phyloP scores from a whole-genome alignment of 805 yeast species.

The Pichia sporocuriosa region DNA sequence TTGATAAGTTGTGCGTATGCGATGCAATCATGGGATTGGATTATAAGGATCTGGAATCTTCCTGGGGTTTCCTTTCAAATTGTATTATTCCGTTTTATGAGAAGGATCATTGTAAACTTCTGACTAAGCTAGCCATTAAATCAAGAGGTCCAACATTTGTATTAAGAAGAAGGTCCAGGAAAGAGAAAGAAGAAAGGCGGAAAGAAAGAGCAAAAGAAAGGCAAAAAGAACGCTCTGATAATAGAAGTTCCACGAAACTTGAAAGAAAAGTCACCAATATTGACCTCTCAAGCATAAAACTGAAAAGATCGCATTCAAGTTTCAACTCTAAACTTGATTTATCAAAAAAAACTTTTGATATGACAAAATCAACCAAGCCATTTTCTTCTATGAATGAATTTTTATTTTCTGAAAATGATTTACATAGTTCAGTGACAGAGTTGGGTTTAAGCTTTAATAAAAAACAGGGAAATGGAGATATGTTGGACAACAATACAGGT shows the following conservation, averaged over 20 bases:
- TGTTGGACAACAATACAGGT: too few relatives aligned
- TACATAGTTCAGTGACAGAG: too few relatives aligned
- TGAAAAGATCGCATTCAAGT: constrained; percentile 23
- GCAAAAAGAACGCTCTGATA: not conserved
- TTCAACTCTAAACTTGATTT: constrained; percentile 17
- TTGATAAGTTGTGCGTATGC: constrained; percentile 29
- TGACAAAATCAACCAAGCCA: constrained; percentile 15
- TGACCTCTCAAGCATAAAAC: constrained; percentile 15
- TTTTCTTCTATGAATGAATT: too few relatives aligned
- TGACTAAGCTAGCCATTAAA: constrained; percentile 24
- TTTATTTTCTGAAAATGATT: too few relatives aligned
- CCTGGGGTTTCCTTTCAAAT: constrained; percentile 23
- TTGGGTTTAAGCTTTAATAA: too few relatives aligned
- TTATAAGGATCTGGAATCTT: constrained; percentile 22
- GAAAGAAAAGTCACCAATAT: constrained; percentile 2
- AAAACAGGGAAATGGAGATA: too few relatives aligned
- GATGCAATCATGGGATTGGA: constrained; percentile 28
- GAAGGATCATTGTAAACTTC: constrained; percentile 20
- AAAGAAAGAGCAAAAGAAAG: constrained; percentile 5
- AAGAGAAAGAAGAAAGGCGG: constrained; percentile 5
- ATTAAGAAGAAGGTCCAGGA: constrained; percentile 10
- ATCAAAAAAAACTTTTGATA: constrained; percentile 29
- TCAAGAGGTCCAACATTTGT: constrained; percentile 26
- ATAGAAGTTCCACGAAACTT: not conserved
- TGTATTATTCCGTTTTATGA: constrained; percentile 28